A percentile compares a stretch with the other conserved stretches of the same genome.
These are phyloP conservation scores for Neurospora sp. DNA, from an alignment of 495 filamentous ascomycete species.

Conservation along the genomic window DNA sequence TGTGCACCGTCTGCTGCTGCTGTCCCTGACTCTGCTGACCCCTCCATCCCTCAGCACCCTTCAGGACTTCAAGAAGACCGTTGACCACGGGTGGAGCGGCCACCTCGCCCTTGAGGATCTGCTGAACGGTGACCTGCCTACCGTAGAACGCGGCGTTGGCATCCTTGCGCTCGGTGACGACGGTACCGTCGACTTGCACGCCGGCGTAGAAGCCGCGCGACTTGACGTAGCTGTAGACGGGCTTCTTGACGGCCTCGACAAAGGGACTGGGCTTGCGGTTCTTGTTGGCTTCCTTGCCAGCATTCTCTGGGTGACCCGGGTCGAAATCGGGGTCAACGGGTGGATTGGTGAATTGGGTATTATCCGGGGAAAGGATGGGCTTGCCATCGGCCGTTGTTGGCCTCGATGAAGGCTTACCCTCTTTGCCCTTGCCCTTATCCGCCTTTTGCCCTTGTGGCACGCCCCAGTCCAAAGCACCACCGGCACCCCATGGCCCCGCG, in stretches of 20 bases:
- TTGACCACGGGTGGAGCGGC: conserved; percentile 12
- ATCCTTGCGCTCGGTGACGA: conserved; percentile 68
- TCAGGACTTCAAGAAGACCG: conserved; percentile 17
- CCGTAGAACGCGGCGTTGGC: conserved; percentile 74
- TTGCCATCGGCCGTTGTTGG: not conserved
- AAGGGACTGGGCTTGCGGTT: conserved; percentile 17
- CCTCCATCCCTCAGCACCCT: conserved; percentile 18
- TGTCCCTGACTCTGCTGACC: conserved; percentile 6
- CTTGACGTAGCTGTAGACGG: conserved; percentile 76
- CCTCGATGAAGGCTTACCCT: not conserved
- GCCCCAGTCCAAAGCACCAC: conserved; percentile 53
- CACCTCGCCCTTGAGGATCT: conserved; percentile 62
- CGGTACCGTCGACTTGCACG: conserved; percentile 66
- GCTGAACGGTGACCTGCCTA: conserved; percentile 46
- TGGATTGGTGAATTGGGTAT: conserved; percentile 8
- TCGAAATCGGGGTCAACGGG: not conserved
- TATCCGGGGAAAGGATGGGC: conserved; percentile 8
- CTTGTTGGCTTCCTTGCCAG: not conserved
- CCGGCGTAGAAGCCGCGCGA: conserved; percentile 70
- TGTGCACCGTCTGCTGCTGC: not conserved
- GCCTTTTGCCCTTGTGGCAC: conserved; percentile 10
- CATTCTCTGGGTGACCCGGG: not conserved
- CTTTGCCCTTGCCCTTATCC: conserved; percentile 9
- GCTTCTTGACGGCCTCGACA: conserved; percentile 28
- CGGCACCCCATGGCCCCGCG: conserved; percentile 63